Base-by-base conservation (phyloP, 2,329 filamentous ascomycete species). In the Talaromyces sp. region DNA sequence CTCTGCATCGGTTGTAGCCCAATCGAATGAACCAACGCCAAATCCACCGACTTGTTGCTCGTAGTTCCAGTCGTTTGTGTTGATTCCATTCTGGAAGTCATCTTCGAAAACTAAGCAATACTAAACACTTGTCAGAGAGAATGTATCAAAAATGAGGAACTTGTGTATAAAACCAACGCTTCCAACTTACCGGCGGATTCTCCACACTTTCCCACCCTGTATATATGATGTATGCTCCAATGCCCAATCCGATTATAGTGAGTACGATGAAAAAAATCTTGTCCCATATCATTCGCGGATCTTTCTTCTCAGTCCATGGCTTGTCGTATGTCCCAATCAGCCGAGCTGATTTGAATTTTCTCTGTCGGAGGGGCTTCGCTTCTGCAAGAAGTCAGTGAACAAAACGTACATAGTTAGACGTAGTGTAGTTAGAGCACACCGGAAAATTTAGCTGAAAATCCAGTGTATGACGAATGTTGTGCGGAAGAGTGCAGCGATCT, bases 261-360 rank as follows among this genome's bases (percentile, higher is more conserved):
- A 61, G 59, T 38, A 29, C 55, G 21, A 61, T 55, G 38, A 61
- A 61, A 29, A 61, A 61, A 13, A 61, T 17, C 21, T 61, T 61
- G 29, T 61, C 59, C 59, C 59, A 61, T 24, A 61, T 29, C 59
- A 61, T 61, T 31, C 59, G 59, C 14, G 59, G 59, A 29, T 61
- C 59, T 54, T 32, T 61, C n/a, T 54, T 61, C 11, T 26, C 35
- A 11, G 59, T 61, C 59, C 59, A 61, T 61, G 59, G 59, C 50
- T 61, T 61, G 7, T 61, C 55, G 26, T 61, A 61, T 5, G 32
- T 35, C 4, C 59, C 59, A 26, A 61, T 58, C 3, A 61, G 41
- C 3, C 59, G 59, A 2, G 59, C 59, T 29, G 59, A 61, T 50
- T 61, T 50, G 50, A 61, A 61, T 61, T 61, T 61, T 13, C 59